phyloP scores from a whole-genome alignment of 768 basidiomycete genomes.

The Exidia glandulosa region DNA sequence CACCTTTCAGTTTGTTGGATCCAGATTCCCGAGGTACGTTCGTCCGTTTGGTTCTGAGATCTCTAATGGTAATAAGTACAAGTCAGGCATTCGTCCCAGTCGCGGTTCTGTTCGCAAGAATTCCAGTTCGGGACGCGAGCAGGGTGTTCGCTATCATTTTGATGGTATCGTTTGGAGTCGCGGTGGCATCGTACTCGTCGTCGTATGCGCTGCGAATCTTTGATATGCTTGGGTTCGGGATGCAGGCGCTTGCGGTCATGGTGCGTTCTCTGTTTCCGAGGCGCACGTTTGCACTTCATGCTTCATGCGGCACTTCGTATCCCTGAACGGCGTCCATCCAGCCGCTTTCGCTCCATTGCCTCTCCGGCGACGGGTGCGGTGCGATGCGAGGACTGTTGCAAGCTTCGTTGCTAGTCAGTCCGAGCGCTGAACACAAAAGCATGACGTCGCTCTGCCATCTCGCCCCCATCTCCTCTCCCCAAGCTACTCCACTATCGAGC shows the following conservation, averaged over 20 bases:
- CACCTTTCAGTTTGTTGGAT: conserved; percentile 89
- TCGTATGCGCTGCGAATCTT: conserved; percentile 87
- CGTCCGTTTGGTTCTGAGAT: neutral
- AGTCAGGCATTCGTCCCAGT: conserved; percentile 80
- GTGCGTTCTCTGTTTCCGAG: conserved; percentile 46
- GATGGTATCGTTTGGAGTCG: conserved; percentile 87
- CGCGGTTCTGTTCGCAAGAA: conserved; percentile 78
- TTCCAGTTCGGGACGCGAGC: conserved; percentile 78
- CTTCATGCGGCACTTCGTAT: too few species aligned
- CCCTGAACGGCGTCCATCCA: too few species aligned
- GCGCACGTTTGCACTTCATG: too few species aligned
- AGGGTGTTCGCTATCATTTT: conserved; percentile 72
- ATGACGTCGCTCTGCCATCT: too few species aligned
- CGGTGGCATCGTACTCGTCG: conserved; percentile 75
- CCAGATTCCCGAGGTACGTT: conserved; percentile 81
- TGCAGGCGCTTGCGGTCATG: conserved; percentile 75
- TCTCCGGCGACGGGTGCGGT: too few species aligned
- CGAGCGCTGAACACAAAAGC: too few species aligned
- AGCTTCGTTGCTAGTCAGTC: too few species aligned
- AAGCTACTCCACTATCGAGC: too few species aligned
- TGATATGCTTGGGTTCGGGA: conserved; percentile 76
- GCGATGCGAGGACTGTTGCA: too few species aligned
- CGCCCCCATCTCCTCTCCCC: too few species aligned
- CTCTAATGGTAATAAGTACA: neutral
- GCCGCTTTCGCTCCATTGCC: too few species aligned